Conservation (phyloP, 2,329 filamentous ascomycete genomes). For the Pyricularia sp. region DNA sequence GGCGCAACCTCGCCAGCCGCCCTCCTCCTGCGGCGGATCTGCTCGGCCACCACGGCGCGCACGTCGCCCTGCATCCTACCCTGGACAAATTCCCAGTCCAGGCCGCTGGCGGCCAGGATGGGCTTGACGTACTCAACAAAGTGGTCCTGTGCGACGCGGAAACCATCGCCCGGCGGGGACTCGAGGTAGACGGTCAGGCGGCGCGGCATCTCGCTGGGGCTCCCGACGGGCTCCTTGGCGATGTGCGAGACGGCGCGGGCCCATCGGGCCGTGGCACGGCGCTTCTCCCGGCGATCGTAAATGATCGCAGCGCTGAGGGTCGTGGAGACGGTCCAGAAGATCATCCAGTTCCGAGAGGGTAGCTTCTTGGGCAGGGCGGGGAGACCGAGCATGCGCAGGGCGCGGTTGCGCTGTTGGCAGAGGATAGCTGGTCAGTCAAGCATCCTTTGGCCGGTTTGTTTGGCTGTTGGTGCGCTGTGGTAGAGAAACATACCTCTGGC, state of each 20-base stretch:
- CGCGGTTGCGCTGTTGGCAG: constrained; percentile 47
- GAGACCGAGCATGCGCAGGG: constrained; percentile 68
- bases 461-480: not conserved
- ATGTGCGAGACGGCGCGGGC: constrained; percentile 73
- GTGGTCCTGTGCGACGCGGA: constrained; percentile 79
- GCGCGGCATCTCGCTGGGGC: constrained; percentile 59
- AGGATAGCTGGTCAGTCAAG: not conserved
- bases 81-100: constrained; percentile 95
- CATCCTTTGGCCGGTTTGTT: not conserved
- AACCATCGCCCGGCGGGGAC: constrained; percentile 73
- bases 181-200: constrained; percentile 78
- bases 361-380: constrained; percentile 73
- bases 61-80: constrained; percentile 88
- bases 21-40: constrained; percentile 59
- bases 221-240: constrained; percentile 57
- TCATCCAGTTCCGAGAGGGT: constrained; percentile 94
- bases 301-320: constrained; percentile 69
- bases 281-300: constrained; percentile 89
- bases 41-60: constrained; percentile 72
- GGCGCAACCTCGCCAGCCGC: constrained; percentile 30
- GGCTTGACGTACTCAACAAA: constrained; percentile 96
- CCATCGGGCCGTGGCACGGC: constrained; percentile 76
- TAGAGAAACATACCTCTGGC: not conserved
- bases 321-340: constrained; percentile 72
- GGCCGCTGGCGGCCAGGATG: constrained; percentile 70